Evolutionary conservation across 768 basidiomycete species (phyloP), one percentile per base, ranked within the genome.

Genomic region (Trametes sanguinea): DNA sequence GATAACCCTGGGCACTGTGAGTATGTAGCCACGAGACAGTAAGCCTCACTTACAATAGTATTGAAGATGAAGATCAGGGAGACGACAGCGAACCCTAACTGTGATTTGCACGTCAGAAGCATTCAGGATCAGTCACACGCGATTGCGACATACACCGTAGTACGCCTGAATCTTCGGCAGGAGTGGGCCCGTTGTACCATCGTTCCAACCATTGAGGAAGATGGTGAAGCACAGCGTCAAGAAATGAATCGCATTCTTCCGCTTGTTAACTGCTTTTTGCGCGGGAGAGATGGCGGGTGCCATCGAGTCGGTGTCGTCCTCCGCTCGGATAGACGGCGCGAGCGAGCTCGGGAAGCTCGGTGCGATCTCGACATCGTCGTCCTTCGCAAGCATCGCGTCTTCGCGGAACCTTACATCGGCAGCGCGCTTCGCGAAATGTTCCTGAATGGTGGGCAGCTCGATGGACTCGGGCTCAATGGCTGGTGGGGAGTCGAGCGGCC

Each of bases 161-260:
- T 81, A 78, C 6, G 73, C 70, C 71, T 90, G 90, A 51, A 94
- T 86, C 11, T 83, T 79, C 1, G 90, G 92, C 10, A 94, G 73
- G 22, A 94, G 74, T 1, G 92, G 90, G 4, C 92, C 92, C 13
- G 83, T 83, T 0, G 85, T 80, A 13, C 85, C 86, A 72, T 91
- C 91, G 65, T 88, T 90, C 89, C 90, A 93, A 33, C 92, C 92
- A 16, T 79, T 77, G 7, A 89, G 73, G 62, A 87, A 86, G 51
- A 87, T 57, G n/a, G 77, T 73, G 75, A 78, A 84, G 66, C 85
- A 88, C 44, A 88, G 73, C 2, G 86, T 73, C 30, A 74, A 63
- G 60, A 87, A 82, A 62, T 89, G 85, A 33, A 85, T 69, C 54
- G 51, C 35, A 22, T 56, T 53, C 55, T 62, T 67, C 8, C 66